phyloP scores from a whole-genome alignment of 306 rosid species.

The Lithocarpus polystachyus region DNA sequence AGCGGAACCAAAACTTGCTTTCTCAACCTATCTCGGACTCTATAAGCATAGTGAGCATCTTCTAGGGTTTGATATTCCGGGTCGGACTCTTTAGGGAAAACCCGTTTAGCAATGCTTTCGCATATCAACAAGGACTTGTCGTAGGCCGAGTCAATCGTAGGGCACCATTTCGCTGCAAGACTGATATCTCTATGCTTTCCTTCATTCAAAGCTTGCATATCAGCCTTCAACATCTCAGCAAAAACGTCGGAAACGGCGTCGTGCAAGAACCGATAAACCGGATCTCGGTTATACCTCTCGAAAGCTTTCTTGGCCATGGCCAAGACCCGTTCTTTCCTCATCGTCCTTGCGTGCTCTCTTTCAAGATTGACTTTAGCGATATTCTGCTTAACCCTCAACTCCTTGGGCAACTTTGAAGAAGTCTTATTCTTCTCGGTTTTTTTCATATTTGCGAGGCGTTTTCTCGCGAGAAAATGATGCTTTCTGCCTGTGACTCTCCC shows the following conservation, averaged over 20 bases:
- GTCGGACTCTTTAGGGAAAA: conserved; percentile 28
- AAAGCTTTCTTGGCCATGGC: conserved; percentile 59
- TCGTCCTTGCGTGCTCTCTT: too few relatives aligned
- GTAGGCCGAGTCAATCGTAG: conserved; percentile 63
- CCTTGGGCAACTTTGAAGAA: too few relatives aligned
- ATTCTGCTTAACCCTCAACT: too few relatives aligned
- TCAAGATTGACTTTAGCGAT: too few relatives aligned
- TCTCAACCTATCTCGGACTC: too few relatives aligned
- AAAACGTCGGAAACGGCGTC: conserved; percentile 54
- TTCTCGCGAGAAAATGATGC: background rate
- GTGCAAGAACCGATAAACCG: conserved; percentile 37
- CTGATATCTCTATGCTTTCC: conserved; percentile 34
- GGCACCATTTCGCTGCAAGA: conserved; percentile 80
- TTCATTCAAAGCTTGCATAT: conserved; percentile 35
- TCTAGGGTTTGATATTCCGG: too few relatives aligned
- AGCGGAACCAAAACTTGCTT: conserved; percentile 40
- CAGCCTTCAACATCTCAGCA: conserved; percentile 46
- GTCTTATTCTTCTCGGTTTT: too few relatives aligned
- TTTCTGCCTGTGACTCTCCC: too few relatives aligned
- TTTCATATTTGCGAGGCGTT: background rate
- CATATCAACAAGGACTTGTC: conserved; percentile 57
- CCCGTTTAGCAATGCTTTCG: conserved; percentile 54
- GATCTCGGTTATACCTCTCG: conserved; percentile 31
- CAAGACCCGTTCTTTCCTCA: conserved; percentile 14
- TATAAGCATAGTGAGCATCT: too few relatives aligned